Evolutionary conservation across 2,329 filamentous ascomycete species (phyloP).

Genomic region (Penicillium sp.): DNA sequence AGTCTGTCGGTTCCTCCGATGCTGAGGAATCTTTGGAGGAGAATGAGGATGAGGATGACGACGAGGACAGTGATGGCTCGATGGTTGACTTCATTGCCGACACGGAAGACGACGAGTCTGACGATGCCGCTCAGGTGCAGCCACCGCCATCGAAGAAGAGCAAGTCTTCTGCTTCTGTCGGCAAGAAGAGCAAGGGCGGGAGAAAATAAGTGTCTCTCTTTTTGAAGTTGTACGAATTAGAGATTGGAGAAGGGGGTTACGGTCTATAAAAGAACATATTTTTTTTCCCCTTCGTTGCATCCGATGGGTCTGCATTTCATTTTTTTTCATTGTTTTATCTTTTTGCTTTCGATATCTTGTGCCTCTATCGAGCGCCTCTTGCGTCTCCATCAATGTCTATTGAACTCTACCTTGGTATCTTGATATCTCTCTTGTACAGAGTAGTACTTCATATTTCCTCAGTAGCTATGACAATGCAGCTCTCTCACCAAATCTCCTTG

Average conservation of each 20-base stretch:
- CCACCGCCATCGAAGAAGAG: slow-evolving; percentile 37
- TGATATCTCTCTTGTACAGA: neutral
- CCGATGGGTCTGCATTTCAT: slow-evolving; percentile 11
- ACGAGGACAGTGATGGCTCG: slow-evolving; percentile 58
- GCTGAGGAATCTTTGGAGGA: slow-evolving; percentile 56
- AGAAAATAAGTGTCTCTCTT: slow-evolving; percentile 28
- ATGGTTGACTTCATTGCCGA: slow-evolving; percentile 49
- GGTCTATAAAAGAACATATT: slow-evolving; percentile 18
- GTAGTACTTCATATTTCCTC: neutral
- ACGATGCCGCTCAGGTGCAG: slow-evolving; percentile 28
- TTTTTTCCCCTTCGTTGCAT: slow-evolving; percentile 15
- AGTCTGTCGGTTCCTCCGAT: slow-evolving; percentile 42
- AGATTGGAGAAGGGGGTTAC: slow-evolving; percentile 15
- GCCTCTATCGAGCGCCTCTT: slow-evolving; percentile 10
- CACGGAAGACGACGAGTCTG: slow-evolving; percentile 44
- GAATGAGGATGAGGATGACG: slow-evolving; percentile 62
- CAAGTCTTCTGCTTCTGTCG: slow-evolving; percentile 22
- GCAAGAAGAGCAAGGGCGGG: slow-evolving; percentile 35
- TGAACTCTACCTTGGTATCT: slow-evolving; percentile 9
- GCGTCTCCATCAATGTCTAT: slow-evolving; percentile 9
- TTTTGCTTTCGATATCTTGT: slow-evolving; percentile 13
- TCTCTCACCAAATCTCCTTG: neutral
- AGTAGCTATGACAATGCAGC: neutral
- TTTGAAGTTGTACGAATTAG: slow-evolving; percentile 14
- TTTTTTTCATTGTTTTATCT: slow-evolving; percentile 7